Conservation (phyloP, 2,329 filamentous ascomycete genomes). For the Colletotrichum spaethianum region DNA sequence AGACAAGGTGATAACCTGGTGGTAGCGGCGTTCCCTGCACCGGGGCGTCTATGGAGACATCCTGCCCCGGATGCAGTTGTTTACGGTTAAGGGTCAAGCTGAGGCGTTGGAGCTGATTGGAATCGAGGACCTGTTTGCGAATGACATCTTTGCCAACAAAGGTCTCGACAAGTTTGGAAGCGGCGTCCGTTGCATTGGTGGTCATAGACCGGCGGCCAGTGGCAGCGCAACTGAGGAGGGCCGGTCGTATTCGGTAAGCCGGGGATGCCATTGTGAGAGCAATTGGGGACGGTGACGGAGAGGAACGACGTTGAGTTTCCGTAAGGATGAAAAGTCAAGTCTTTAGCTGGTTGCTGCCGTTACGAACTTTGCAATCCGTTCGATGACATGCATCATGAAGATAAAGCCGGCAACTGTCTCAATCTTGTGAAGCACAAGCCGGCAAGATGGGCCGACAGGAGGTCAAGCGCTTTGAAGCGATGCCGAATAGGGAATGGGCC, state of each 20-base stretch:
- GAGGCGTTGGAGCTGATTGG: slow-evolving; percentile 75
- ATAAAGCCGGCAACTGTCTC: too few relatives aligned
- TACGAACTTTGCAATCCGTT: background rate
- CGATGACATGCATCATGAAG: background rate
- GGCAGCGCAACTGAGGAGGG: background rate
- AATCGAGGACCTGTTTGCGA: slow-evolving; percentile 67
- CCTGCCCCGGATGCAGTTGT: slow-evolving; percentile 53
- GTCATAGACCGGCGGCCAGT: background rate
- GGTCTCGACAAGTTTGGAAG: slow-evolving; percentile 50
- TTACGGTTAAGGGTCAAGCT: slow-evolving; percentile 69
- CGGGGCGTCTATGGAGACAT: slow-evolving; percentile 56
- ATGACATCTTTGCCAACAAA: slow-evolving; percentile 48
- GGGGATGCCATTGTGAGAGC: slow-evolving; percentile 10
- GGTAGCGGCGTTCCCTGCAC: slow-evolving; percentile 65
- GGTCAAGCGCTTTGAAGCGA: background rate
- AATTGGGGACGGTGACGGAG: background rate
- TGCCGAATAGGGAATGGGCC: slow-evolving; percentile 7
- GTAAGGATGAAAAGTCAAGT: too few relatives aligned
- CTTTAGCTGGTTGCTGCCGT: accelerated
- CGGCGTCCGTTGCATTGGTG: slow-evolving; percentile 43
- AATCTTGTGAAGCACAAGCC: background rate
- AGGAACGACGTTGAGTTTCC: background rate
- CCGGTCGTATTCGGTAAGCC: background rate
- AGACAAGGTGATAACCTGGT: slow-evolving; percentile 73
- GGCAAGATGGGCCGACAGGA: background rate